Conservation (phyloP, 2,329 filamentous ascomycete genomes). For the Pestalotiopsis sp. region DNA sequence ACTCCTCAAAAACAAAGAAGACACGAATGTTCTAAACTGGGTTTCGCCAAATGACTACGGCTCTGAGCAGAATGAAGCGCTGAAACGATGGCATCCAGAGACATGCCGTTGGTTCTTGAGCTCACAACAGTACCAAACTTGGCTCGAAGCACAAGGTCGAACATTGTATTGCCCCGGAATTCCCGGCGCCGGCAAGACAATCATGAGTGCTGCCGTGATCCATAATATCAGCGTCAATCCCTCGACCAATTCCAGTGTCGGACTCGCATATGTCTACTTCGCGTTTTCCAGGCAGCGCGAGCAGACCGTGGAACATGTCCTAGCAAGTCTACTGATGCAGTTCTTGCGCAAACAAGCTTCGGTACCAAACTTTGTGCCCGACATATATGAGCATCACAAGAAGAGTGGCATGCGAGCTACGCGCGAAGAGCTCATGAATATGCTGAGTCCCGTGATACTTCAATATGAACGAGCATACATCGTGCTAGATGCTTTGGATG, state of each 20-base stretch:
- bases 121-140: slow-evolving; percentile 32
- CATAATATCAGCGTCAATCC: slow-evolving; percentile 35
- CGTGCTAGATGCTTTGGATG: not conserved
- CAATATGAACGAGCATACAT: not conserved
- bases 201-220: slow-evolving; percentile 40
- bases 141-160: slow-evolving; percentile 24
- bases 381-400: slow-evolving; percentile 23
- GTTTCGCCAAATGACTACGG: slow-evolving; percentile 35
- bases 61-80: slow-evolving; percentile 38
- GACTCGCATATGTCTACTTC: slow-evolving; percentile 48
- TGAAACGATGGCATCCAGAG: slow-evolving; percentile 34
- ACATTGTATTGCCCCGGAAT: slow-evolving; percentile 47
- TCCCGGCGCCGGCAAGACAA: slow-evolving; percentile 50
- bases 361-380: slow-evolving; percentile 27
- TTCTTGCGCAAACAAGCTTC: slow-evolving; percentile 23
- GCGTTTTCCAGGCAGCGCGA: slow-evolving; percentile 37
- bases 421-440: not conserved
- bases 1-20: not conserved
- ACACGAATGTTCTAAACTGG: slow-evolving; percentile 35
- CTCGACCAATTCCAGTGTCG: slow-evolving; percentile 21
- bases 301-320: slow-evolving; percentile 32
- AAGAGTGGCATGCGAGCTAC: not conserved
- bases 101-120: slow-evolving; percentile 47
- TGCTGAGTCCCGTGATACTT: not conserved
- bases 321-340: slow-evolving; percentile 38